Percentiles rank a stretch among this genome's conserved stretches.
Evolutionary conservation across 1,284 basidiomycete species (phyloP).

Genomic region (Papiliotrema nemorosa): DNA sequence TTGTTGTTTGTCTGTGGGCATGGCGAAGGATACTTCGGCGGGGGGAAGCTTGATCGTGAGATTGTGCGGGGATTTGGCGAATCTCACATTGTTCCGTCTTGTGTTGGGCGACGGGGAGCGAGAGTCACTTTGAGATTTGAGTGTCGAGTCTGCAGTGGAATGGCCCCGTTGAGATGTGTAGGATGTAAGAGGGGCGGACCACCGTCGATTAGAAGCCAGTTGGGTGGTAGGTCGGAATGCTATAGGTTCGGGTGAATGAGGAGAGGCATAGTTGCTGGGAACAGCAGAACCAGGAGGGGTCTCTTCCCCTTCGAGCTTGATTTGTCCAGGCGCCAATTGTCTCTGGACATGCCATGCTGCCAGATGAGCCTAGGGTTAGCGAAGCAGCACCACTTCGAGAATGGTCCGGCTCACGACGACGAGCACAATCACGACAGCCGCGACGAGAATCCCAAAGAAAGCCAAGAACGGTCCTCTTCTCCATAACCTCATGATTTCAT

Average conservation of each 20-base stretch:
- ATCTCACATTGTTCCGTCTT: conserved; percentile 6
- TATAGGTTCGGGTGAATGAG: conserved; percentile 27
- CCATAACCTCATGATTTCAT: conserved; percentile 79
- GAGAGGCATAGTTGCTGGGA: conserved; percentile 38
- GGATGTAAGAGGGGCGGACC: conserved; percentile 11
- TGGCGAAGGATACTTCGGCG: neutral
- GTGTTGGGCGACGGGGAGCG: neutral
- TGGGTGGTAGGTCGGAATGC: conserved; percentile 28
- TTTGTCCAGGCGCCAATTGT: conserved; percentile 9
- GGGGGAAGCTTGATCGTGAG: conserved; percentile 39
- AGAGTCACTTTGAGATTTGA: neutral
- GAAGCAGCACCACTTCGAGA: too few relatives aligned
- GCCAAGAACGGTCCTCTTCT: conserved; percentile 71
- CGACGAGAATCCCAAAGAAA: conserved; percentile 73
- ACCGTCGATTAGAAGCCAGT: conserved; percentile 6
- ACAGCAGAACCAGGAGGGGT: conserved; percentile 18
- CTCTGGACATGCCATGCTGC: conserved; percentile 16
- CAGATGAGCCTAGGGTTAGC: conserved; percentile 18
- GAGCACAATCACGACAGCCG: conserved; percentile 61
- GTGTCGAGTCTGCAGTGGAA: neutral
- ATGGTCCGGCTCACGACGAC: conserved; percentile 62
- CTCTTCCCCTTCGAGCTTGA: conserved; percentile 1
- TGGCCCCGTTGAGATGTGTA: conserved; percentile 2
- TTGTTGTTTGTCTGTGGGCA: conserved; percentile 25
- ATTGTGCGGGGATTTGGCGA: conserved; percentile 31